Percentiles rank a stretch among this genome's conserved stretches.
Evolutionary conservation across 805 yeast species (phyloP).

Genomic region (Suhomyces prunicola): DNA sequence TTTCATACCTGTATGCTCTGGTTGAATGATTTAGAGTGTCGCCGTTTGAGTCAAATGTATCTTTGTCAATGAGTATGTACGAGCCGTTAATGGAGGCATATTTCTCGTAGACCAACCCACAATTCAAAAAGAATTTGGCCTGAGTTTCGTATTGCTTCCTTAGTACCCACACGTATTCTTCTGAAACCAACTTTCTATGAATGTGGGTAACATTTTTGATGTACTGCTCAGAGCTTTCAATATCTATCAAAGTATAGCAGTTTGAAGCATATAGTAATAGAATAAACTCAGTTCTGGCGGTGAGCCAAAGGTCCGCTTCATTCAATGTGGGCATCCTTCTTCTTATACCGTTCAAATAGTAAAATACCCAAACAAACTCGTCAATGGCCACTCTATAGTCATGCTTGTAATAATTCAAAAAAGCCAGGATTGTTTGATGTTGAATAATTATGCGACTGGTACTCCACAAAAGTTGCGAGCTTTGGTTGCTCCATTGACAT

Average conservation of each 20-base stretch:
- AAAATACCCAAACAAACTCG: conserved; percentile 17
- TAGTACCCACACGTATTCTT: not conserved
- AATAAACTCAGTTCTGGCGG: not conserved
- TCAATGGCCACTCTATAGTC: conserved; percentile 15
- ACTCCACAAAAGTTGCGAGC: not conserved
- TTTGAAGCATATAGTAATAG: conserved; percentile 3
- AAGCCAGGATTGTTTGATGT: conserved; percentile 17
- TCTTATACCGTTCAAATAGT: conserved; percentile 10
- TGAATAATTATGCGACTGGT: conserved; percentile 11
- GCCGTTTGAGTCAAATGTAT: not conserved
- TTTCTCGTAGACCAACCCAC: conserved; percentile 22
- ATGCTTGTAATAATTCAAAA: conserved; percentile 11
- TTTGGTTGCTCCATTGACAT: conserved; percentile 4
- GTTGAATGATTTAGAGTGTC: not conserved
- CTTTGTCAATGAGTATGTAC: not conserved
- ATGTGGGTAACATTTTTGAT: not conserved
- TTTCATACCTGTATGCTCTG: conserved; percentile 8
- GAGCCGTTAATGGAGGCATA: conserved; percentile 11
- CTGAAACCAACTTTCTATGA: not conserved
- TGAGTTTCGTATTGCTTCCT: not conserved
- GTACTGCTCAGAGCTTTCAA: not conserved
- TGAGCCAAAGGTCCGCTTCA: not conserved
- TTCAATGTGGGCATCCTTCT: not conserved
- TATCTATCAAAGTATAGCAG: not conserved
- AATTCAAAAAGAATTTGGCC: conserved; percentile 12